Evolutionary conservation across 1,284 basidiomycete genomes (phyloP), one percentile per base, ranked within the genome.

Genomic region (Puccinia triticina): DNA sequence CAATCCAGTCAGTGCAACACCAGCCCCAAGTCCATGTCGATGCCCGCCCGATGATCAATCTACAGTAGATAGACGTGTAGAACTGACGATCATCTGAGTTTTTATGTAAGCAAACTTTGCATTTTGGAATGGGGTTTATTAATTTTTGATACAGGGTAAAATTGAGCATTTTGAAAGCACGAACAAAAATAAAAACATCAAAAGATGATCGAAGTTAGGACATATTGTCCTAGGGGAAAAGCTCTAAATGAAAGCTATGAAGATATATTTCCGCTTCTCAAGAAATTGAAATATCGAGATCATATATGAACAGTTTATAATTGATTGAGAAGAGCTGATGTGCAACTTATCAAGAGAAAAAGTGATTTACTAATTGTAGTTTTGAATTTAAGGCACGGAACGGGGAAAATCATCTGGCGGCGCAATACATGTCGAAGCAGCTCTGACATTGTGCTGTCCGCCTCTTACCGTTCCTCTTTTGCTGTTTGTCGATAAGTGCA

Each of bases 401-500:
- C 7, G 26, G 26, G 8, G 40, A 5, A 46, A 46, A 32, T 69
- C n/a, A 69, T 48, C 43, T 1, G 66, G 18, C 40, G 43, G 78
- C 79, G n/a, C 81, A 82, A 61, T 82, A 82, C 48, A 69, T 55
- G 48, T 76, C 73, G 40, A 82, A 82, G 64, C 81, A 82, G 32
- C 81, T 82, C 32, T 82, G 73, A 37, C 81, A 82, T 48, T 82
- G 81, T 4, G 50, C 73, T 7, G 81, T 76, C 11, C 81, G 73
- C 40, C 21, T 53, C 40, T 67, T 69, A 14, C 74, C 81, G 66
- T 77, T 82, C n/a, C 81, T 59, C 66, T 76, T 50, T 40, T 82
- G 73, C 37, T 82, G 81, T 37, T 73, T 76, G 40, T 82, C 81
- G 37, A 82, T 82, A 4, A 82, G 66, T 34, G 73, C 81, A 77